phyloP scores from a whole-genome alignment of 345 rosid genomes.

The Euphorbia peplus region DNA sequence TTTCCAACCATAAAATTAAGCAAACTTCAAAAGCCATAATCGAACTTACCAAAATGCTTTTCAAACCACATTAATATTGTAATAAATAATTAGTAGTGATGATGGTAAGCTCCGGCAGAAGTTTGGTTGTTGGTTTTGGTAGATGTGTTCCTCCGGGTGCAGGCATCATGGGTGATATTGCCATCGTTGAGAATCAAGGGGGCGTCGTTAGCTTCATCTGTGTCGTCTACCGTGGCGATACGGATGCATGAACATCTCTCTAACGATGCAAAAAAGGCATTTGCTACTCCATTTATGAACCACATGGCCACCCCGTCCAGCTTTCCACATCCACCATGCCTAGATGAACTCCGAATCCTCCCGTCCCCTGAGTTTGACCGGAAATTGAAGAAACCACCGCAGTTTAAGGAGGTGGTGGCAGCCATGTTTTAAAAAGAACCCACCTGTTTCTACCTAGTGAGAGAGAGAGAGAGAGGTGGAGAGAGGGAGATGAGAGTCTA shows the following conservation, averaged over 20 bases:
- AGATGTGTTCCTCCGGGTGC: slow-evolving; percentile 31
- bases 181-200: slow-evolving; percentile 54
- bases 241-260: slow-evolving; percentile 64
- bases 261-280: slow-evolving; percentile 57
- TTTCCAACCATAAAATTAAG: not conserved
- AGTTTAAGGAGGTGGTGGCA: slow-evolving; percentile 33
- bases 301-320: slow-evolving; percentile 63
- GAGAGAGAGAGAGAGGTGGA: slow-evolving; percentile 1
- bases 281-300: slow-evolving; percentile 51
- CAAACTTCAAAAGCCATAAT: slow-evolving; percentile 8
- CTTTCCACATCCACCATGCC: slow-evolving; percentile 44
- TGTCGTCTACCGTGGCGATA: slow-evolving; percentile 51
- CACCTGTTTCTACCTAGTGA: not conserved
- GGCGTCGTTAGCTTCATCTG: slow-evolving; percentile 45
- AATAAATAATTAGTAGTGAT: not conserved
- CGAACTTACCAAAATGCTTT: slow-evolving; percentile 13
- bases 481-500: slow-evolving; percentile 1
- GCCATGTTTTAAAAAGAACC: slow-evolving; percentile 31
- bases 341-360: slow-evolving; percentile 25
- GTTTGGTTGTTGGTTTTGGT: slow-evolving; percentile 35
- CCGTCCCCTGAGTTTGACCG: slow-evolving; percentile 31
- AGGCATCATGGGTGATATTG: slow-evolving; percentile 22
- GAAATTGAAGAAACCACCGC: slow-evolving; percentile 32
- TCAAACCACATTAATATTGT: no score
- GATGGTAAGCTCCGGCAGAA: slow-evolving; percentile 5